Evolutionary conservation across 2,329 filamentous ascomycete genomes (phyloP), one percentile per base, ranked within the genome.

Genomic region (Sclerotinia glacialis): DNA sequence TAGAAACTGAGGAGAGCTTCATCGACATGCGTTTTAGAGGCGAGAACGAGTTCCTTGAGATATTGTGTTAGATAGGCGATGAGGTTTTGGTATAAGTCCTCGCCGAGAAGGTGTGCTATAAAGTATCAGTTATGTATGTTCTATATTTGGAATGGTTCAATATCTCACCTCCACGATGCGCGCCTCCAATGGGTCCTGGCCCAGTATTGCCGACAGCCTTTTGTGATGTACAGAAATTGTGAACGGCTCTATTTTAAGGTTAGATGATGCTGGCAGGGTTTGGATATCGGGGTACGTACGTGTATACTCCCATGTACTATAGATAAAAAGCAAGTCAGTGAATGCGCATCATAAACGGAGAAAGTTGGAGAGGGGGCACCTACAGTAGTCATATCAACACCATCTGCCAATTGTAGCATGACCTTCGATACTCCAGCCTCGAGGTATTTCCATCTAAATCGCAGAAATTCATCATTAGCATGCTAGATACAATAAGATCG

Each of bases 181-280:
- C 85, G 42, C 80, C 81, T 49, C 81, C 81, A 46, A 83, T 79
- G 71, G 76, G 76, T 37, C 78, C 79, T 71, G 72, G 69, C 31
- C 76, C 77, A 18, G 79, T 79, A 63, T 85, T 83, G n/a, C 86
- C 85, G 54, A 93, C 88, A 1, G 92, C 92, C 78, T 98, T 98
- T 78, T 98, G 95, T 31, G 95, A 97, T 66, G 95, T 99, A 79
- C 95, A 99, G 79, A 99, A 99, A 81, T 99, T 97, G 81, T 99
- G 95, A 60, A 99, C 95, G 69, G 93, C 93, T 64, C 85, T 93
- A 77, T 65, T 61, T 60, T 14, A 40, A 55, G 55, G 75, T 85
- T 72, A 85, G 80, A 65, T 52, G 64, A 64, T 5, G 37, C 26
- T 62, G 50, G 47, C 3, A n/a, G n/a, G 12, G 53, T 26, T 28